These are phyloP conservation scores for Tetradesmus lagerheimii DNA, from an alignment of 139 green algal genomes.

Conservation along the genomic window DNA sequence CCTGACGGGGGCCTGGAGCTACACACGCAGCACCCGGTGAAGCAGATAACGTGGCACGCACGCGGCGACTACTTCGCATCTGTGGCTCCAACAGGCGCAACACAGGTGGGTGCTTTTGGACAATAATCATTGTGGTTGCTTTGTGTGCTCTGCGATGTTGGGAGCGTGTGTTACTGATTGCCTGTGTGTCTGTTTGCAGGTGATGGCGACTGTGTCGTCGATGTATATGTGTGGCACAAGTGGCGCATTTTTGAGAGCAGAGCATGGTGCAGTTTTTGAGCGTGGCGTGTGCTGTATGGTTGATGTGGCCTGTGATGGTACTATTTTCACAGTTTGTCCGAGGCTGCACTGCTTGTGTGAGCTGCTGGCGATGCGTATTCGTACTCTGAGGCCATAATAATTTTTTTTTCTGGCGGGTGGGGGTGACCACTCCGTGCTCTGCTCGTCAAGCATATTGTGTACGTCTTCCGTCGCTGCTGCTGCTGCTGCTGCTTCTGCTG, in stretches of 20 bases:
- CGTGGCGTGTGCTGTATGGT: too few species aligned
- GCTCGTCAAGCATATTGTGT: too few species aligned
- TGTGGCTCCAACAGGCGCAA: slow-evolving; percentile 84
- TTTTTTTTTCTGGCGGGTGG: too few species aligned
- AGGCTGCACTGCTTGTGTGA: neutral
- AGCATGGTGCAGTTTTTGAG: too few species aligned
- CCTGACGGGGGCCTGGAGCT: slow-evolving; percentile 56
- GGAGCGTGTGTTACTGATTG: neutral
- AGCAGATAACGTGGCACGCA: slow-evolving; percentile 87
- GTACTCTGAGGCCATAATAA: neutral
- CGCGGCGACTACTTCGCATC: slow-evolving; percentile 95
- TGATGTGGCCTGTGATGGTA: slow-evolving; percentile 30
- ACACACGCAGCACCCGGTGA: slow-evolving; percentile 58
- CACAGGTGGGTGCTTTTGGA: slow-evolving; percentile 61
- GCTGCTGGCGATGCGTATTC: neutral
- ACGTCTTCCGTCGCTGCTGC: neutral
- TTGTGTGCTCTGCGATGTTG: neutral
- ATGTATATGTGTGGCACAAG: too few species aligned
- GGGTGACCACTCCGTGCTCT: too few species aligned
- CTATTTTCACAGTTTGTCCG: slow-evolving; percentile 57
- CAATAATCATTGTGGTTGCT: neutral
- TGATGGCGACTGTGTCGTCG: too few species aligned
- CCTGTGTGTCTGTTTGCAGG: too few species aligned
- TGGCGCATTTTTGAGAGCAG: too few species aligned
- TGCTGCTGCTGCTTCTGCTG: neutral